A percentile compares a stretch with the other conserved stretches of the same genome.
Evolutionary conservation across 345 rosid species (phyloP).

Genomic region (Laguncularia racemosa): DNA sequence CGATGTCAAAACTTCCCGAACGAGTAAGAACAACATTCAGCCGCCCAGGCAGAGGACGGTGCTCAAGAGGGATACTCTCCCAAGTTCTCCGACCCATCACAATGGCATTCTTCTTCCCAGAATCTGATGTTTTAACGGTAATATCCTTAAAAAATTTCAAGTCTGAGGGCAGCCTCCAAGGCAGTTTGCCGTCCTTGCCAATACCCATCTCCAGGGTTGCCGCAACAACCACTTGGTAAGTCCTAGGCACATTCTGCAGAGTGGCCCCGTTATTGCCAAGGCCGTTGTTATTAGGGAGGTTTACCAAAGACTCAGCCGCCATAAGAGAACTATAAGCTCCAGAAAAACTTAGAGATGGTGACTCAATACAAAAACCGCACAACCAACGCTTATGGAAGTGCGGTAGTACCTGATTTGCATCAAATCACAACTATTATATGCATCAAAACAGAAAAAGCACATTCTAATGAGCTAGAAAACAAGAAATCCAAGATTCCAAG

Average conservation of each 20-base stretch:
- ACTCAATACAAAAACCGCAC: conserved; percentile 18
- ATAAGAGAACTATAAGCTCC: conserved; percentile 22
- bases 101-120: conserved; percentile 74
- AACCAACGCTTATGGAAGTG: conserved; percentile 35
- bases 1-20: conserved; percentile 75
- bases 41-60: conserved; percentile 77
- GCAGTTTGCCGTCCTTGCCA: conserved; percentile 78
- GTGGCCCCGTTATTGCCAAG: conserved; percentile 24
- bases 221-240: conserved; percentile 84
- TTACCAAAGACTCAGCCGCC: conserved; percentile 32
- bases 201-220: conserved; percentile 89
- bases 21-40: conserved; percentile 93
- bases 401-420: conserved; percentile 25
- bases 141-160: conserved; percentile 79
- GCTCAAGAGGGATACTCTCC: conserved; percentile 76
- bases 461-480: background rate
- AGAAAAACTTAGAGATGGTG: conserved; percentile 15
- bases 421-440: background rate
- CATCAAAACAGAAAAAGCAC: background rate
- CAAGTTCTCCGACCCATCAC: conserved; percentile 96
- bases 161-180: conserved; percentile 83
- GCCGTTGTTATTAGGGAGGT: conserved; percentile 40
- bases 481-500: background rate
- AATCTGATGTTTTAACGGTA: conserved; percentile 50
- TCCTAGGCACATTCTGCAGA: conserved; percentile 42